A percentile compares a stretch with the other conserved stretches of the same genome.
Conservation (phyloP, 2,329 filamentous ascomycete species). For the Colletotrichum cereale region DNA sequence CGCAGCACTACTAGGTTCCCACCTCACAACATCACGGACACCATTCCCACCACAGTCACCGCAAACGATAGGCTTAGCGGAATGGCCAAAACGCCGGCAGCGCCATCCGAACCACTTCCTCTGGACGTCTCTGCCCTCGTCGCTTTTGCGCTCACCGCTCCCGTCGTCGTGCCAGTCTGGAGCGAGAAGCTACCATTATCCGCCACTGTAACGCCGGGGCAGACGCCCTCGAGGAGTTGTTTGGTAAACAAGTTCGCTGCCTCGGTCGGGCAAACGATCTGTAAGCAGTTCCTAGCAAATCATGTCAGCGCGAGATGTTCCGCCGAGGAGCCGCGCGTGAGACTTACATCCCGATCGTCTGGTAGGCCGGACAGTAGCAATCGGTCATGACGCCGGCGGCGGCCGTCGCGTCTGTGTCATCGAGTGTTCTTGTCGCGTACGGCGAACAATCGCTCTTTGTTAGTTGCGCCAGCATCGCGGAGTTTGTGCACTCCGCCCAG, state of each 20-base stretch:
- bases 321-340: too few species aligned
- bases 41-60: background rate
- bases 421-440: conserved; percentile 5
- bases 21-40: background rate
- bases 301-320: background rate
- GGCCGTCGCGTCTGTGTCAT: background rate
- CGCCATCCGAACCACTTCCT: conserved; percentile 11
- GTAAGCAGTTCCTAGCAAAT: background rate
- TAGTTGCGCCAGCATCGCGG: conserved; percentile 15
- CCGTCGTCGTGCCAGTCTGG: background rate
- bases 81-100: background rate
- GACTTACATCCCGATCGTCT: conserved; percentile 12
- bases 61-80: background rate
- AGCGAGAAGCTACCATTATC: background rate
- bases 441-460: conserved; percentile 3
- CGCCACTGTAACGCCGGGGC: background rate
- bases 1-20: too few species aligned
- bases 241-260: conserved; percentile 15
- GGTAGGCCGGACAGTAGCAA: conserved; percentile 14
- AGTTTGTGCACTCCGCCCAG: conserved; percentile 19
- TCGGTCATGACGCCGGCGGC: background rate
- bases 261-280: conserved; percentile 3
- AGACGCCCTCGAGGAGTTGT: conserved; percentile 29
- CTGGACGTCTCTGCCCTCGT: background rate
- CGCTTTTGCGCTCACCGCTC: background rate